Percentiles rank a stretch among this genome's conserved stretches.
Conservation (phyloP, 805 yeast species). For the Saccharomycopsis schoenii region DNA sequence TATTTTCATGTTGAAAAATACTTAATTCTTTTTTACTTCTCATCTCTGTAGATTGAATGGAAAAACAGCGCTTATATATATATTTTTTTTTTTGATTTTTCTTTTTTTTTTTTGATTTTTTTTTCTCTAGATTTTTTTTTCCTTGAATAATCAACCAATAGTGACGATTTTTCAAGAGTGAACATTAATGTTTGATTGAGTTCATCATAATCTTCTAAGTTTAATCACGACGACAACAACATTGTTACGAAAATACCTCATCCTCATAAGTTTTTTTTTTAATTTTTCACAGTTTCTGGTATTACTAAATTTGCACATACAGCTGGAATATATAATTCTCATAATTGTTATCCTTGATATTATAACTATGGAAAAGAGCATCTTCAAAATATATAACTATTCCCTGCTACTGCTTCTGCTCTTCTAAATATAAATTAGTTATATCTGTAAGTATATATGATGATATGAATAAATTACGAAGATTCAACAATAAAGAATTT, state of each 20-base stretch:
- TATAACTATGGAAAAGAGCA: not conserved
- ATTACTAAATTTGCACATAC: not conserved
- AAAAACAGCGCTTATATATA: not conserved
- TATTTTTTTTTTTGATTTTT: no score
- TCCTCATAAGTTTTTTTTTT: no score
- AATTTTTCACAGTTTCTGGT: not conserved
- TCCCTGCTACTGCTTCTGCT: not conserved
- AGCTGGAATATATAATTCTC: not conserved
- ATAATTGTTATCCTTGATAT: not conserved
- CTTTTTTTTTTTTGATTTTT: not conserved
- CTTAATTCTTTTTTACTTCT: no score
- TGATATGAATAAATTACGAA: constrained; percentile 1
- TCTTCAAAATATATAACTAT: not conserved
- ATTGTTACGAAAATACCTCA: not conserved
- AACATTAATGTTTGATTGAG: not conserved
- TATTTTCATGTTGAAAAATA: no score
- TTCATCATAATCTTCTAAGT: not conserved
- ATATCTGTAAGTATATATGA: not conserved
- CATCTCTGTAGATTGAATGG: no score
- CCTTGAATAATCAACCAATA: not conserved
- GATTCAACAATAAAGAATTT: not conserved
- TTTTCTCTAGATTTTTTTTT: not conserved
- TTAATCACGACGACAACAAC: not conserved
- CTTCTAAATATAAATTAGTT: not conserved
- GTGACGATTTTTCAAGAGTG: not conserved